Evolutionary conservation across 2,329 filamentous ascomycete species (phyloP).

Genomic region (Stagonosporopsis cucurbitacearum): DNA sequence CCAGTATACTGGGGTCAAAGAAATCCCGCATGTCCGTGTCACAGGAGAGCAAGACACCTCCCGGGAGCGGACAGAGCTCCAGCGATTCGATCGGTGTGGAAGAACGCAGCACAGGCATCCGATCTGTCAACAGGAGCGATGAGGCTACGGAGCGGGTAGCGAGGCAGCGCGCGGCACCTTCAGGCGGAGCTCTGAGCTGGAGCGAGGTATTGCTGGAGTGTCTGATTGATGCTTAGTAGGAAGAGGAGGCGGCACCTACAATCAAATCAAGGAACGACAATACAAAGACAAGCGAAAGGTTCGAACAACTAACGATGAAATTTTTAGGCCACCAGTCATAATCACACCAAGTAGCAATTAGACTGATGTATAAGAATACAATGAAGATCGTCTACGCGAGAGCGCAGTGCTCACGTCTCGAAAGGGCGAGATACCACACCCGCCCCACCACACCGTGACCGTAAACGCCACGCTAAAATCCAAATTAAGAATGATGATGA

Average conservation of each 20-base stretch:
- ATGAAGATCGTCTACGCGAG: background rate
- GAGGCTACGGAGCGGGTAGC: background rate
- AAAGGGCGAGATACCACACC: background rate
- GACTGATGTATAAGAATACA: background rate
- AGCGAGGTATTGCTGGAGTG: conserved; percentile 5
- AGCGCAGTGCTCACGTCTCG: background rate
- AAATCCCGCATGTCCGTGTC: background rate
- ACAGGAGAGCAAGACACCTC: background rate
- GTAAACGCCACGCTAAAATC: conserved; percentile 17
- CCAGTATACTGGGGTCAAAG: background rate
- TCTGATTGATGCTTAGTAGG: background rate
- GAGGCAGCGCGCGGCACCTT: background rate
- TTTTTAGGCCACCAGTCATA: background rate
- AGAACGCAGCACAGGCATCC: background rate
- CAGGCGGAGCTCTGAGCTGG: background rate
- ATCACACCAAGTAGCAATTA: background rate
- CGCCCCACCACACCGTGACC: conserved; percentile 3
- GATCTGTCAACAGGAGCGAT: background rate
- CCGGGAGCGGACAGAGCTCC: background rate
- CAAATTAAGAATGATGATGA: background rate
- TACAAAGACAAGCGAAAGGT: background rate
- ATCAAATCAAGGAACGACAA: background rate
- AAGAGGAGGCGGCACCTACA: too few relatives aligned
- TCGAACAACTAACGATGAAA: background rate
- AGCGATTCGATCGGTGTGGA: background rate